Evolutionary conservation across 108 stramenopile species (phyloP).

Genomic region (Cyclotella cryptica): DNA sequence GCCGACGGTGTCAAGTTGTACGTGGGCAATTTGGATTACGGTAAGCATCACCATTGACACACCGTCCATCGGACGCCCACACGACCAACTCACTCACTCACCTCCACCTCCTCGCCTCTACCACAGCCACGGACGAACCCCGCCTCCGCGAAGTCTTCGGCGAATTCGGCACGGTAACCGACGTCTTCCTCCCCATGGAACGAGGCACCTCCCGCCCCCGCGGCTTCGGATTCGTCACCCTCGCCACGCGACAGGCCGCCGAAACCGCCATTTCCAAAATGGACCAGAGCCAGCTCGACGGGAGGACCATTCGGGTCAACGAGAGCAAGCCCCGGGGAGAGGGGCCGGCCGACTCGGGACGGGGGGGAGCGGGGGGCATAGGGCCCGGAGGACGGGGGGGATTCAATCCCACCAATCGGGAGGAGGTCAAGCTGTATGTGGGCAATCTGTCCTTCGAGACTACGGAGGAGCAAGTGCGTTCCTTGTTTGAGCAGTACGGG

Average conservation of each 20-base stretch:
- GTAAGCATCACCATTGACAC: conserved; percentile 28
- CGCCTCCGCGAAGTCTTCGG: conserved; percentile 58
- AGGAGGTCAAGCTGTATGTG: conserved; percentile 77
- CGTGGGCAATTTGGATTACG: conserved; percentile 88
- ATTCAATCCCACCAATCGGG: conserved; percentile 78
- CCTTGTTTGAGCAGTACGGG: conserved; percentile 64
- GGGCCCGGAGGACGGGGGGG: conserved; percentile 61
- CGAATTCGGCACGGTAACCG: conserved; percentile 57
- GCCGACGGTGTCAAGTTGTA: conserved; percentile 84
- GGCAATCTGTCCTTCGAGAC: conserved; percentile 75
- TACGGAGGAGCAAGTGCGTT: conserved; percentile 51
- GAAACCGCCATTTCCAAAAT: conserved; percentile 59
- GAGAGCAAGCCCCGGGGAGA: conserved; percentile 59
- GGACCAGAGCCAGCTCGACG: conserved; percentile 61
- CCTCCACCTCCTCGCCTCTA: background rate
- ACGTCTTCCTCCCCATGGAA: conserved; percentile 68
- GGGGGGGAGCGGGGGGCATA: conserved; percentile 33
- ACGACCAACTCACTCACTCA: background rate
- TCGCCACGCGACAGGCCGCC: conserved; percentile 46
- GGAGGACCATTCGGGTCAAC: conserved; percentile 62
- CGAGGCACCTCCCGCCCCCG: conserved; percentile 60
- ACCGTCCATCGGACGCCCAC: background rate
- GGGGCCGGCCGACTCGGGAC: conserved; percentile 45
- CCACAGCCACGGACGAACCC: conserved; percentile 59
- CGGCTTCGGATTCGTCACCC: conserved; percentile 68